Base-by-base conservation (phyloP, 768 basidiomycete genomes). In the Suillus spraguei region DNA sequence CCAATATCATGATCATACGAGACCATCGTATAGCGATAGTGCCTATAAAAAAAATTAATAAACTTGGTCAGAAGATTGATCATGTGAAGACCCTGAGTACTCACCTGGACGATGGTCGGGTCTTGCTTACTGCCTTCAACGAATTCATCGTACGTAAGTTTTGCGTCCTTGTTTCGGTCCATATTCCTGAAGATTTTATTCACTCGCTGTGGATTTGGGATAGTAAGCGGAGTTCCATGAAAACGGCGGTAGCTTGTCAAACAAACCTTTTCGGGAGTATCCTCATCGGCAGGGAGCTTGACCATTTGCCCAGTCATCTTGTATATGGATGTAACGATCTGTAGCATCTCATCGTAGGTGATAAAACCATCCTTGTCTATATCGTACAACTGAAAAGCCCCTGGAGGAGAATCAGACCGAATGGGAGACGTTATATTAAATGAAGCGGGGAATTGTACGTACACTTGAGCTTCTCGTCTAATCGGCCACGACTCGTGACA, bases 271-370 rank as follows among this genome's bases (percentile, higher is more conserved):
- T 99, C 95, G 2, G 97, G 97, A n/a, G 97, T 99, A 79, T 99
- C 96, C 78, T 99, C 97, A 74, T 99, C 97, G 46, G 89, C 82
- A n/a, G 97, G 96, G 24, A 99, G 86, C 75, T 95, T 96, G 67
- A 99, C 97, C 96, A 99, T 98, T 77, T 96, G 89, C 22, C 97
- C 97, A 5, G 97, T 99, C 97, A 99, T 99, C 86, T 97, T 98
- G 84, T 99, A 99, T 80, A 99, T 99, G 52, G 94, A 91, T 70
- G 91, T 87, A 10, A 99, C 97, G 74, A 99, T 99, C 81, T 94
- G 89, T 38, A 99, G 88, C 97, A 99, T 99, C 80, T 99, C 97
- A 72, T 95, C 90, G 78, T 98, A 98, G 46, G 97, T 97, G 80
- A 99, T 99, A 69, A 86, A 91, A 10, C 97, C 97, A 73, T 99